Percentiles rank a stretch among this genome's conserved stretches.
Evolutionary conservation across 192 early-diverging fungal genomes (phyloP).

Genomic region (Coemansia sp.): DNA sequence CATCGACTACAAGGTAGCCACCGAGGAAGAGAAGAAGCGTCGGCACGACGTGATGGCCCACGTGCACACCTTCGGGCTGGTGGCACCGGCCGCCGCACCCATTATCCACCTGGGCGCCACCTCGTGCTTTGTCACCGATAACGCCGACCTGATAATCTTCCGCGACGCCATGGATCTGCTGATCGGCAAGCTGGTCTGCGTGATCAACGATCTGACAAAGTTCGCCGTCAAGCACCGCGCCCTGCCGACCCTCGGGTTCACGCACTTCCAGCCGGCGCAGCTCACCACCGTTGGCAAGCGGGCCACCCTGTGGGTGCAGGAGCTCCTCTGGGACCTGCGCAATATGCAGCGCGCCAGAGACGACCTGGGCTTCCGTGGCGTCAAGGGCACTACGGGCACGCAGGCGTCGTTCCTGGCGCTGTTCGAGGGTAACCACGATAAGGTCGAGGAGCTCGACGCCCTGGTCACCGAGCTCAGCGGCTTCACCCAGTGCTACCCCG

Average conservation of each 20-base stretch:
- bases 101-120: slow-evolving; percentile 99
- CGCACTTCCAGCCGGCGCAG: slow-evolving; percentile 99
- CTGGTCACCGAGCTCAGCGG: slow-evolving; percentile 87
- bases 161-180: slow-evolving; percentile 92
- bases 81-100: slow-evolving; percentile 78
- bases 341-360: slow-evolving; percentile 85
- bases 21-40: slow-evolving; percentile 86
- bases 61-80: slow-evolving; percentile 92
- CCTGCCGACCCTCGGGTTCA: slow-evolving; percentile 95
- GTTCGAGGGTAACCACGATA: slow-evolving; percentile 90
- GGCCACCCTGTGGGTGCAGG: slow-evolving; percentile 94
- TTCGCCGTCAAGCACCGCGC: slow-evolving; percentile 82
- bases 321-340: slow-evolving; percentile 92
- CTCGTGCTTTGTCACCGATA: slow-evolving; percentile 98
- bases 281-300: slow-evolving; percentile 98
- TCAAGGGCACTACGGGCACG: slow-evolving; percentile 98
- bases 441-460: slow-evolving; percentile 88
- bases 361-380: slow-evolving; percentile 91
- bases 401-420: slow-evolving; percentile 96
- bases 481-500: slow-evolving; percentile 80
- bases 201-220: slow-evolving; percentile 70
- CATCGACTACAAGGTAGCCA: slow-evolving; percentile 89
- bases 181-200: slow-evolving; percentile 81
- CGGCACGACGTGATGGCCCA: slow-evolving; percentile 99
- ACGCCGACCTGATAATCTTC: slow-evolving; percentile 97